Conservation (phyloP, 495 filamentous ascomycete genomes). For the Neurospora hispaniola region DNA sequence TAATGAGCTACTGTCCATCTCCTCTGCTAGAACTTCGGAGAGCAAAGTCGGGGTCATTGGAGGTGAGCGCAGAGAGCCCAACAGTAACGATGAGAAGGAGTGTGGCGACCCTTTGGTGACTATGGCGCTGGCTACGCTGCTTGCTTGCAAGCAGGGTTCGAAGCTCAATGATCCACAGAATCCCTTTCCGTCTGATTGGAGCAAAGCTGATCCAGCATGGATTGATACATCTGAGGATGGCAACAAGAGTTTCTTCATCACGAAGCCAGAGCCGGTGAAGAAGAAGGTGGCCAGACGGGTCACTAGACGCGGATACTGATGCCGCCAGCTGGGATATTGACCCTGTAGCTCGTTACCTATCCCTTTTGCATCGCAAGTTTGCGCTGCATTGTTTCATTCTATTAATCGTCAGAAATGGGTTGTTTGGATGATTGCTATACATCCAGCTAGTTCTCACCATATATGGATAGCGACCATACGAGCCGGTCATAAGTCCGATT, state of each 20-base stretch:
- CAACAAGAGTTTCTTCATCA: conserved; percentile 23
- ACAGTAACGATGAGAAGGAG: conserved; percentile 19
- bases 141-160: conserved; percentile 16
- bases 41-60: conserved; percentile 22
- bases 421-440: not conserved
- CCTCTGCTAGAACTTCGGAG: not conserved
- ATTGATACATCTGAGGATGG: conserved; percentile 22
- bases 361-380: not conserved
- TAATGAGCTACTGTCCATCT: not conserved
- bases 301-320: conserved; percentile 15
- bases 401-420: not conserved
- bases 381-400: not conserved
- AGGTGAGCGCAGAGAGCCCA: conserved; percentile 20
- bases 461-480: not conserved
- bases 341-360: not conserved
- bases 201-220: conserved; percentile 11
- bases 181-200: conserved; percentile 9
- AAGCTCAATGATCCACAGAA: not conserved
- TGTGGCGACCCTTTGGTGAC: conserved; percentile 28
- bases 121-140: conserved; percentile 26
- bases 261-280: conserved; percentile 7
- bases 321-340: not conserved
- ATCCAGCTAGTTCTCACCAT: not conserved
- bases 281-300: conserved; percentile 6
- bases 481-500: not conserved